Conservation (phyloP, 257 asterid species). For the Scutellaria baicalensis region DNA sequence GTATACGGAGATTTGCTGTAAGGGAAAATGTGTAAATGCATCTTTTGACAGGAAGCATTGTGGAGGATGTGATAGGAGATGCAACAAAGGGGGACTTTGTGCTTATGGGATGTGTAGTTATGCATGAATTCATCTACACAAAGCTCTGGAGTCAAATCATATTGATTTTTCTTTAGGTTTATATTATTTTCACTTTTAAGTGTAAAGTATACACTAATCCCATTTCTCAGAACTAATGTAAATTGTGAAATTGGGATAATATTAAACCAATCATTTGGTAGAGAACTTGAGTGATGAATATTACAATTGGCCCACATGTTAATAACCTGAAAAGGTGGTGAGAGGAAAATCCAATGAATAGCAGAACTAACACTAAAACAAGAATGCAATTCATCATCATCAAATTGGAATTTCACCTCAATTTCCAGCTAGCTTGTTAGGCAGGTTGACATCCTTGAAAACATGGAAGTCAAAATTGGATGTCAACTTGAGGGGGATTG, state of each 20-base stretch:
- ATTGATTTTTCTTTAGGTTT: neutral
- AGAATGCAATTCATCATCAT: neutral
- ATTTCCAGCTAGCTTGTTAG: neutral
- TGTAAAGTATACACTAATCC: no score
- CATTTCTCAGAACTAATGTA: neutral
- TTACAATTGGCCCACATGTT: no score
- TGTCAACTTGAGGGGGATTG: neutral
- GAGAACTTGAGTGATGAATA: no score
- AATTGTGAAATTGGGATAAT: neutral
- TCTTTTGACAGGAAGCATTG: slow-evolving; percentile 23
- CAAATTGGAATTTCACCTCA: no score
- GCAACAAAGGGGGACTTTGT: slow-evolving; percentile 20
- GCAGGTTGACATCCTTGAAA: neutral
- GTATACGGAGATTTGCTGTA: slow-evolving; percentile 22
- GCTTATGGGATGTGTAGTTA: slow-evolving; percentile 9
- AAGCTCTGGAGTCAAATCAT: neutral
- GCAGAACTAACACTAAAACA: neutral
- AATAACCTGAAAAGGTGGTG: no score
- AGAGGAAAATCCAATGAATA: neutral
- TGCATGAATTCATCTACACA: neutral
- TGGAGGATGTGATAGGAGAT: slow-evolving; percentile 25
- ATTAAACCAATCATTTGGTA: no score
- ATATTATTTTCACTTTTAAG: no score
- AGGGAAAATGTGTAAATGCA: slow-evolving; percentile 19
- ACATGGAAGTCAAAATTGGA: neutral